These are phyloP conservation scores for Pseudisothecium myosuroides DNA, from an alignment of 225 moss, liverwort and hornwort species.

Conservation along the genomic window DNA sequence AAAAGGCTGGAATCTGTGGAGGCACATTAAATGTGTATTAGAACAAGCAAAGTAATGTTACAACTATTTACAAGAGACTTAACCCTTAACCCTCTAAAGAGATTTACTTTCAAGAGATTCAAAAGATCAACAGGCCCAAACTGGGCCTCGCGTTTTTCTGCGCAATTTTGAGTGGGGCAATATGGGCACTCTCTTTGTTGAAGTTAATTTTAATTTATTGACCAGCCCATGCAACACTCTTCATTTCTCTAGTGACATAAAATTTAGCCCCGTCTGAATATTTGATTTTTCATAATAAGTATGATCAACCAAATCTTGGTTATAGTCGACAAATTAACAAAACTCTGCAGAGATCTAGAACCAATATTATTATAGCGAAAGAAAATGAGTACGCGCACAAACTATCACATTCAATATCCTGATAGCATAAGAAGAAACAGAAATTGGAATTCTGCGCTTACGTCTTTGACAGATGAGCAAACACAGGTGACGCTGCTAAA, in stretches of 20 bases:
- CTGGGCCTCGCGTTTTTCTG: too few relatives aligned
- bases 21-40: background rate
- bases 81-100: background rate
- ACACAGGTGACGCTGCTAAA: conserved; percentile 69
- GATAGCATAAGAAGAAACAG: background rate
- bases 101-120: background rate
- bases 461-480: conserved; percentile 79
- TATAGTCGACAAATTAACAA: background rate
- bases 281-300: background rate
- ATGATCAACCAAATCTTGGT: background rate
- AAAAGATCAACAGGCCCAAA: background rate
- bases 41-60: background rate
- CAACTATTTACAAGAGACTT: background rate
- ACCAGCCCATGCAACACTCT: background rate
- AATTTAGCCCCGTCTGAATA: background rate
- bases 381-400: background rate
- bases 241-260: background rate
- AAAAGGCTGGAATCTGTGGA: conserved; percentile 56
- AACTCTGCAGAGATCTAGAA: background rate
- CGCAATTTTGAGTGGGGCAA: background rate
- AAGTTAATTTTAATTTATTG: too few relatives aligned
- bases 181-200: background rate
- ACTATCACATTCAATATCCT: background rate
- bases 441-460: background rate
- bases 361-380: background rate